Evolutionary conservation across 345 rosid species (phyloP).

Genomic region (Garcia nutans): DNA sequence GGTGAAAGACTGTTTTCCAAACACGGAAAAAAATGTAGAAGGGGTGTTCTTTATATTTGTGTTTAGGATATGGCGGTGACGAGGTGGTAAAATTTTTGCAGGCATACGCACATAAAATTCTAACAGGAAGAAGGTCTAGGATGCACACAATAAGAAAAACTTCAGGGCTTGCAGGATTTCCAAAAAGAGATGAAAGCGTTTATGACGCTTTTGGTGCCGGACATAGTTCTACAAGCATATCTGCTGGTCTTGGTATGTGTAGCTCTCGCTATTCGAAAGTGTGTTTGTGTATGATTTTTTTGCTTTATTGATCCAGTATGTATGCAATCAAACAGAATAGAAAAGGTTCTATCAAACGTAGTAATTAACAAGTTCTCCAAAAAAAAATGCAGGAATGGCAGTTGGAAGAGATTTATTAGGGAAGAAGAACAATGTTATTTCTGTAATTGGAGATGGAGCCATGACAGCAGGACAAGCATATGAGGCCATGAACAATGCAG

Average conservation of each 20-base stretch:
- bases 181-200: conserved; percentile 68
- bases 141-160: conserved; percentile 71
- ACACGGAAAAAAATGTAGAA: not conserved
- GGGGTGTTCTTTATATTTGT: not conserved
- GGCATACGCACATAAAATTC: conserved; percentile 73
- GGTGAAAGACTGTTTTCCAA: conserved; percentile 32
- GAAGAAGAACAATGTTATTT: conserved; percentile 56
- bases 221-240: conserved; percentile 78
- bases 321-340: not conserved
- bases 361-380: not conserved
- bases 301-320: not conserved
- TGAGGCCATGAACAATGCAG: conserved; percentile 76
- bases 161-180: conserved; percentile 73
- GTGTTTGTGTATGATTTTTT: not conserved
- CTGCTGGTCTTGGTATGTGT: conserved; percentile 68
- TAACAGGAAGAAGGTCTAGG: conserved; percentile 68
- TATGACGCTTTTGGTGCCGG: conserved; percentile 74
- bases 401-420: conserved; percentile 62
- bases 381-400: conserved; percentile 54
- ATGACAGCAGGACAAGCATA: conserved; percentile 82
- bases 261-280: not conserved
- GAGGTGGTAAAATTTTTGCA: conserved; percentile 29
- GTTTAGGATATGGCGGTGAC: not conserved
- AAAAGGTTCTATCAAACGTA: not conserved
- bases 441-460: conserved; percentile 81